phyloP scores from a whole-genome alignment of 345 rosid genomes.

The Bruguiera gymnorhiza region DNA sequence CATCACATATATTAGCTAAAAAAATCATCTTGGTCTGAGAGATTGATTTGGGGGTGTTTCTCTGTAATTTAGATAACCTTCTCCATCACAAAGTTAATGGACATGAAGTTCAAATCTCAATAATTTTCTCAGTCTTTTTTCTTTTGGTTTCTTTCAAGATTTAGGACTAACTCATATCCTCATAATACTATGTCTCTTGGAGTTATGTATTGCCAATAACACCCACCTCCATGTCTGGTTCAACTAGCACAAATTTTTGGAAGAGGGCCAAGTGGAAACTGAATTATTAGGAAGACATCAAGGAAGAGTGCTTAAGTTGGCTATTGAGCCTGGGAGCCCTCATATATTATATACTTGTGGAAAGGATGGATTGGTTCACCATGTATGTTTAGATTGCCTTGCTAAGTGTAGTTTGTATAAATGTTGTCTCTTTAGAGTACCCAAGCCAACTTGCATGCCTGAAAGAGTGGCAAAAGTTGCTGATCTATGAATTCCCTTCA shows the following conservation, averaged over 20 bases:
- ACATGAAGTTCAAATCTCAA: too few species aligned
- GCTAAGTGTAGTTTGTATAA: background rate
- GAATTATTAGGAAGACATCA: conserved; percentile 51
- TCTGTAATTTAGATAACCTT: too few species aligned
- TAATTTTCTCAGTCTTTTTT: too few species aligned
- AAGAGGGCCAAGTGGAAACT: conserved; percentile 54
- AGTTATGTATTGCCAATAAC: too few species aligned
- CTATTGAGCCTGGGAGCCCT: conserved; percentile 89
- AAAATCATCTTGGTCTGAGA: background rate
- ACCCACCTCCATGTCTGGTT: conserved; percentile 36
- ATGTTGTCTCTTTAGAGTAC: background rate
- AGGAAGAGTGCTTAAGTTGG: conserved; percentile 70
- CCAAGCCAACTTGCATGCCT: background rate
- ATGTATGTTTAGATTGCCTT: conserved; percentile 47
- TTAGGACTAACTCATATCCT: too few species aligned
- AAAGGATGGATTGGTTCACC: conserved; percentile 90
- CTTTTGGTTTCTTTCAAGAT: too few species aligned
- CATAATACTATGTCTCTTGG: too few species aligned
- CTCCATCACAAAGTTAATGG: too few species aligned
- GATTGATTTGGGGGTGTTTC: too few species aligned
- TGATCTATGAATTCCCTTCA: too few species aligned
- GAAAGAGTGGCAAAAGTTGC: background rate
- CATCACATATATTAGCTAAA: too few species aligned
- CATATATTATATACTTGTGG: conserved; percentile 74
- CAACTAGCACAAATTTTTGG: conserved; percentile 66